phyloP scores from a whole-genome alignment of 2,329 filamentous ascomycete species.

The Aspergillus quadricinctus region DNA sequence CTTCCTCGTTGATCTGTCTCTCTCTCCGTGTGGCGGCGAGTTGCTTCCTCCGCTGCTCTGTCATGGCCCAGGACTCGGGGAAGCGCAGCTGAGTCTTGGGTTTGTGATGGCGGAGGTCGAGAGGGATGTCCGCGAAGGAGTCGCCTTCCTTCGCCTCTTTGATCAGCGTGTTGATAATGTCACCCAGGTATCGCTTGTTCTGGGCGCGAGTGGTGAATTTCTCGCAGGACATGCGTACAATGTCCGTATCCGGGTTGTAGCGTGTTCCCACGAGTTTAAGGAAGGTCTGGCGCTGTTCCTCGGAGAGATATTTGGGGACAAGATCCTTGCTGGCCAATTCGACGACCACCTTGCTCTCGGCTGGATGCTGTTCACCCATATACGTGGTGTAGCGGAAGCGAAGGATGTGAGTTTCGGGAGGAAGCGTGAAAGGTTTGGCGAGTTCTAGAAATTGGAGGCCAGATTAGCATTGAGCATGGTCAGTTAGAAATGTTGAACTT shows the following conservation, averaged over 20 bases:
- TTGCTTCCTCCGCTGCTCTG: slow-evolving; percentile 60
- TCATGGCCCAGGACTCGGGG: slow-evolving; percentile 79
- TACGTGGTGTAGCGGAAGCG: slow-evolving; percentile 97
- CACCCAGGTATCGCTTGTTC: slow-evolving; percentile 92
- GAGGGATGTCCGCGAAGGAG: slow-evolving; percentile 80
- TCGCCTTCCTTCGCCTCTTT: slow-evolving; percentile 75
- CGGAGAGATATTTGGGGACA: slow-evolving; percentile 53
- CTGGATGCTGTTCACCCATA: slow-evolving; percentile 89
- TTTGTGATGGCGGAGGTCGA: slow-evolving; percentile 82
- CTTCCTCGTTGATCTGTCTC: slow-evolving; percentile 52
- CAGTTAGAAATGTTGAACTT: slow-evolving; percentile 35
- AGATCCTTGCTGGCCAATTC: slow-evolving; percentile 78
- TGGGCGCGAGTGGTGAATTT: slow-evolving; percentile 83
- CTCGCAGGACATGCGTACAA: slow-evolving; percentile 88
- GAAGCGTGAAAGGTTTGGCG: slow-evolving; percentile 76
- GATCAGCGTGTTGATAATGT: slow-evolving; percentile 70
- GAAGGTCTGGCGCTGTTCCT: slow-evolving; percentile 70
- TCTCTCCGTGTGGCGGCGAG: slow-evolving; percentile 59
- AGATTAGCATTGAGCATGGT: slow-evolving; percentile 13
- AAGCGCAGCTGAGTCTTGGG: slow-evolving; percentile 65
- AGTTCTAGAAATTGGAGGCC: slow-evolving; percentile 56
- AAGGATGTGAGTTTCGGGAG: slow-evolving; percentile 60
- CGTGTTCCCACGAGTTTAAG: slow-evolving; percentile 80
- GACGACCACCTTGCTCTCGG: slow-evolving; percentile 88
- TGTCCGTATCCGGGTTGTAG: slow-evolving; percentile 78